These are phyloP conservation scores for Prillingera fragicola DNA, from an alignment of 1,284 basidiomycete genomes.

Conservation along the genomic window DNA sequence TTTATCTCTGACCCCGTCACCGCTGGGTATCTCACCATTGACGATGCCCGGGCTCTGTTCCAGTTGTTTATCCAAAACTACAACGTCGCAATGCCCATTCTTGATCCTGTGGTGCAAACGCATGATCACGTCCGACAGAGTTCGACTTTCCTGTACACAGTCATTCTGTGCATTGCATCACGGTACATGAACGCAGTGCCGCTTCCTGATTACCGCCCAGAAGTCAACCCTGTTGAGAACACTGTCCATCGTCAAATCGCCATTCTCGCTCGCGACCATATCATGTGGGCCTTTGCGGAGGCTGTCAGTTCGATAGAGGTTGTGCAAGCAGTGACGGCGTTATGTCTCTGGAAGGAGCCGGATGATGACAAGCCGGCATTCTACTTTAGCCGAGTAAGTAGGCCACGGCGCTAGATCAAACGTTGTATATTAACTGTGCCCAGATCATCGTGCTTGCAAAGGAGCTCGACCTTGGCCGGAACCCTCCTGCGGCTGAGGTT, in stretches of 20 bases:
- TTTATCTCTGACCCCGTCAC: conserved; percentile 27
- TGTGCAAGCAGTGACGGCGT: conserved; percentile 27
- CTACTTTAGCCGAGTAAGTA: conserved; percentile 32
- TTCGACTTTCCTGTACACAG: conserved; percentile 33
- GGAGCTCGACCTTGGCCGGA: conserved; percentile 30
- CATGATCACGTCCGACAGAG: conserved; percentile 25
- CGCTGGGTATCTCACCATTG: conserved; percentile 23
- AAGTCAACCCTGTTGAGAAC: conserved; percentile 10
- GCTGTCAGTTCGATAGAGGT: conserved; percentile 27
- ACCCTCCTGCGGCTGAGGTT: conserved; percentile 16
- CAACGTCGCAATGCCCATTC: conserved; percentile 24
- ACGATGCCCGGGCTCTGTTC: conserved; percentile 29
- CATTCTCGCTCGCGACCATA: conserved; percentile 29
- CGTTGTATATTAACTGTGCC: not conserved
- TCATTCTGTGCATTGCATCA: conserved; percentile 30
- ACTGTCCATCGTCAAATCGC: conserved; percentile 34
- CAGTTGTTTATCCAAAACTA: conserved; percentile 28
- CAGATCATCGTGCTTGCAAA: conserved; percentile 33
- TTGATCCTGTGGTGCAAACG: conserved; percentile 28
- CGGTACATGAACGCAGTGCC: conserved; percentile 24
- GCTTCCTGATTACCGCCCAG: conserved; percentile 1
- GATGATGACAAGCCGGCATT: conserved; percentile 39
- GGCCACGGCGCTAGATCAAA: not conserved
- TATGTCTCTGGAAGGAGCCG: conserved; percentile 36
- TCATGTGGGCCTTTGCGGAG: conserved; percentile 34